Evolutionary conservation across 2,329 filamentous ascomycete genomes (phyloP).

Genomic region (Aureobasidium sp.): DNA sequence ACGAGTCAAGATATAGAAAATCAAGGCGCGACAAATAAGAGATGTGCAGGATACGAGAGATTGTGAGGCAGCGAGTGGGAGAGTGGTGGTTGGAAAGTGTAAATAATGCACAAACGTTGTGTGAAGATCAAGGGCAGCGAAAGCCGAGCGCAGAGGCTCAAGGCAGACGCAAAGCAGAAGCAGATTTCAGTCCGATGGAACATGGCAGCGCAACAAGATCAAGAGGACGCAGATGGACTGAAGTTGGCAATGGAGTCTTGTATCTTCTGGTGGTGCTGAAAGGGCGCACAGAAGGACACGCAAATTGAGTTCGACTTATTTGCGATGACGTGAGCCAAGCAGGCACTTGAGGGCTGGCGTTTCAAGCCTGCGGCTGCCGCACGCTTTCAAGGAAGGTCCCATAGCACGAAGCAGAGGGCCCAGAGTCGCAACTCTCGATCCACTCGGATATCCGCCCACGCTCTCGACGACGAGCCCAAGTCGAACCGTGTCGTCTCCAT

Average conservation of each 20-base stretch:
- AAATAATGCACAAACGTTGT: constrained; percentile 8
- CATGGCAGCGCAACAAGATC: neutral
- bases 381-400: neutral
- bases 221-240: neutral
- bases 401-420: neutral
- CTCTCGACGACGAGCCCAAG: constrained; percentile 2
- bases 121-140: neutral
- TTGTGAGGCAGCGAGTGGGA: neutral
- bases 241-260: neutral
- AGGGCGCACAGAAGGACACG: neutral
- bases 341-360: neutral
- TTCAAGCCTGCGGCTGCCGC: neutral
- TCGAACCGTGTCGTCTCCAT: neutral
- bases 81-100: neutral
- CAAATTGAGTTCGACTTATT: neutral
- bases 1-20: neutral
- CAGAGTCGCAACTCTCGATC: constrained; percentile 1
- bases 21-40: neutral
- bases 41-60: neutral
- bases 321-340: neutral
- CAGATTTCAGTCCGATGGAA: neutral
- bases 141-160: neutral
- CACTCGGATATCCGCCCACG: neutral
- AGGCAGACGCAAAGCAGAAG: neutral
- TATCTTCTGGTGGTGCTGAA: neutral